Evolutionary conservation across 2,329 filamentous ascomycete species (phyloP), one percentile per base, ranked within the genome.

Genomic region (Monilinia aucupariae): DNA sequence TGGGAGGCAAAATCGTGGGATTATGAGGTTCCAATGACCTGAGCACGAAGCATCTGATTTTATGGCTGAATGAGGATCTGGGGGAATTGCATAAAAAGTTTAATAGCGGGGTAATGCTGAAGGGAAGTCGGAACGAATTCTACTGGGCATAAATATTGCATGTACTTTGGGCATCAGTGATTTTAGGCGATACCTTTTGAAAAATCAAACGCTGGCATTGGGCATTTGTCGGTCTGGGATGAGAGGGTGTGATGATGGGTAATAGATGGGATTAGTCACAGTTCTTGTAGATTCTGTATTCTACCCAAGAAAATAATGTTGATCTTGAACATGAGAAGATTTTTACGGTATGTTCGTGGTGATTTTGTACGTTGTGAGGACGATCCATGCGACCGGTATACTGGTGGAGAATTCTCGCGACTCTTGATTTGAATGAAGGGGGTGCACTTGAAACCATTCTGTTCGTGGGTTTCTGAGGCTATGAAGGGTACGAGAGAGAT

Each of bases 21-120:
- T 59, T 30, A 49, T 50, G 54, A 53, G 53, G 45, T 59, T 52
- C 49, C 47, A 49, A 59, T 47, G 62, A 65, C 62, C 62, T 64
- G 52, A 22, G 54, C 27, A 64, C 61, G 49, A 55, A 17, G 30
- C 17, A 49, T 56, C 27, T 49, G 50, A 54, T 45, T 54, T 61
- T 17, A 55, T 39, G 60, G 53, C 12, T 48, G 50, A 43, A 32
- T 30, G 17, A n/a, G 25, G 39, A n/a, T 27, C 39, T 12, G 25
- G 4, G 22, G 51, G 15, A 22, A 56, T 17, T 20, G 17, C n/a
- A 34, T 25, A 27, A 56, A 56, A 62, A 61, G 25, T 55, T 47
- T 53, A 39, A 50, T 55, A n/a, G 43, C 27, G 41, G 32, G 32
- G 27, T 27, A 37, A 27, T 43, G 17, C 7, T 43, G 20, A 43